Base-by-base conservation (phyloP, 1,284 basidiomycete genomes). In the Dichomitus squalens region DNA sequence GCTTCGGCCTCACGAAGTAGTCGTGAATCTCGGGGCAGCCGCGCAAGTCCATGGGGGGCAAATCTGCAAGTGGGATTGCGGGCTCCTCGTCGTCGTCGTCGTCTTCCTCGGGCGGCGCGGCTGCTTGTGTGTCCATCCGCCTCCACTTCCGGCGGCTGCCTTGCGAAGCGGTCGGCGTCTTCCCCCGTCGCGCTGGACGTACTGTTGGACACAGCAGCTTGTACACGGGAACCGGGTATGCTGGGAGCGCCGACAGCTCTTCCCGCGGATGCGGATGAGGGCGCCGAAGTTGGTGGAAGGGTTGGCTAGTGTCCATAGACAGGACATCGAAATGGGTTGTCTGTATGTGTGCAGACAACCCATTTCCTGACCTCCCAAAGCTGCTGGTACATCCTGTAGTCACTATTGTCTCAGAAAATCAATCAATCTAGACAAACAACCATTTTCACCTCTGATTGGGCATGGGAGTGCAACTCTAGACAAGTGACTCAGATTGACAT, bases 401-500 rank as follows among this genome's bases (percentile, higher is more conserved):
- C 12, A 16, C 8, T 41, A 31, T 18, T 20, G 8, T 29, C 7
- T 47, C 29, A 21, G 7, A 11, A 21, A 8, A 20, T 16, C 18
- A 33, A 14, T 29, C 14, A n/a, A 20, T 12, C 4, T 31, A 31
- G 29, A 18, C 11, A 21, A 33, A 47, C 16, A 14, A 31, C 21
- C 20, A 25, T 4, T 9, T 44, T 41, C 33, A 66, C 68, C 67
- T 58, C 57, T 36, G 12, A 64, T 35, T 6, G 67, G 68, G 36
- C 68, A 69, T 47, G 64, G 63, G 14, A 69, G 43, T 4, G 50
- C 35, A 1, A 65, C 23, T 23, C 64, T 52, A 7, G 59, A 56
- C 49, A 67, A 40, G 48, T 69, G 68, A 43, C 62, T 66, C 4
- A 59, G 50, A 20, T 62, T 52, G 7, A 68, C 40, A 31, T 69